These are phyloP conservation scores for Fusarium sp. DNA, from an alignment of 2,329 filamentous ascomycete genomes.

Conservation along the genomic window DNA sequence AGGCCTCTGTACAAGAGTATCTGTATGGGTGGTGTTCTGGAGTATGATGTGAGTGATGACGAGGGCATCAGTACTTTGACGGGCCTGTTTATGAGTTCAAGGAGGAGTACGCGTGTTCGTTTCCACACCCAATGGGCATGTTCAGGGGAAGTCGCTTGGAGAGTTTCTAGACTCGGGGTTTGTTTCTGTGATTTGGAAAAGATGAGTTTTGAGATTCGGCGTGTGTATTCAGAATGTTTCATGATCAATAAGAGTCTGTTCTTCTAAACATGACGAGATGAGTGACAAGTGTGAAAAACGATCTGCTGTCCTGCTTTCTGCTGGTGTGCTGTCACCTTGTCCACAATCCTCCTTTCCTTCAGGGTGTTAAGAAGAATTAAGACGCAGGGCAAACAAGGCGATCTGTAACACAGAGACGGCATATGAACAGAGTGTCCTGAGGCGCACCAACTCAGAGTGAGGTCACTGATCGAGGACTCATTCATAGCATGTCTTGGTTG, in stretches of 20 bases:
- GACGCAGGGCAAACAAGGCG: background rate
- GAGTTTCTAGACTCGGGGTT: background rate
- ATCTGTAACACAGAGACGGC: background rate
- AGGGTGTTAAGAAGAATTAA: background rate
- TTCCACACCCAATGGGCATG: background rate
- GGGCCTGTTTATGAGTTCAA: background rate
- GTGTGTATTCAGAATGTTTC: background rate
- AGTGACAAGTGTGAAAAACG: background rate
- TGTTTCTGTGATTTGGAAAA: background rate
- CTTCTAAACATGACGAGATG: background rate
- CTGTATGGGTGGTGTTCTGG: conserved; percentile 19
- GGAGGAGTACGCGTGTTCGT: background rate
- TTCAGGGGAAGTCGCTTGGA: background rate
- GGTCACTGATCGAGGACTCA: background rate
- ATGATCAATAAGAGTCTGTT: background rate
- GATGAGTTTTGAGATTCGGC: background rate
- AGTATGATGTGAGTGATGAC: conserved; percentile 22
- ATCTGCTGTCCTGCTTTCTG: background rate
- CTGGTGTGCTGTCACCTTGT: background rate
- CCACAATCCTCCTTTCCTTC: background rate
- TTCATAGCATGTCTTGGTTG: background rate
- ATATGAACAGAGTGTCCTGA: background rate
- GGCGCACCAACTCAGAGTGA: background rate
- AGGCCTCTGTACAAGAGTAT: background rate
- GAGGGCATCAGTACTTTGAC: background rate